Evolutionary conservation across 345 rosid genomes (phyloP), one percentile per base, ranked within the genome.

Genomic region (Toxicodendron radicans): DNA sequence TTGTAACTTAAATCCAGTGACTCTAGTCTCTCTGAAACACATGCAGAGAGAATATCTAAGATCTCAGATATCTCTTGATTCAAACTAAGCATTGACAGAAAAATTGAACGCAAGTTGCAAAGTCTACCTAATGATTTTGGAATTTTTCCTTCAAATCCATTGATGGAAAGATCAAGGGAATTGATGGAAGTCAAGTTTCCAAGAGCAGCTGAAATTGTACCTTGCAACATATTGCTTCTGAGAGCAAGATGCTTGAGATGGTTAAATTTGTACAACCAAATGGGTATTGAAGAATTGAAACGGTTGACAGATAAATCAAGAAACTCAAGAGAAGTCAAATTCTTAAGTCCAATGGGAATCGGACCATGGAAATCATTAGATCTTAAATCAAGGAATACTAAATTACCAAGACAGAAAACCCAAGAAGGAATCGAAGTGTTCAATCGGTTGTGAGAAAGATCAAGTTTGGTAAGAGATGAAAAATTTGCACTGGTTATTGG

Each of bases 161-260:
- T 77, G 21, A 0, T 0, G 0, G 76, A 52, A 14, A 82, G 60
- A 10, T 76, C 72, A 20, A 82, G 73, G 1, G 0, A 3, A 18
- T 0, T 3, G 1, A 82, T 54, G 16, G 64, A 79, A 17, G 79
- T 73, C 45, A 79, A 23, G 71, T 79, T 76, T 27, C 70, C 67
- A 11, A 82, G 43, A 8, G 45, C 54, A 68, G 20, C 32, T 1
- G 80, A 45, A 14, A 79, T 54, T 9, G 2, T 7, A 12, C 78
- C 82, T 14, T 58, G 17, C 38, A 82, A 73, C 13, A 5, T 2
- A 33, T 68, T 79, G 7, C 2, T 0, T 0, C 2, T 10, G 17
- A 64, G 73, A 27, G 9, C 10, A 10, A 79, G 66, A 20, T 32
- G 7, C 71, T 71, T 58, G 18, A 82, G 73, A 21, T 16, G 53